Evolutionary conservation across 2,329 filamentous ascomycete genomes (phyloP), one percentile per base, ranked within the genome.

Genomic region (Didymella lethalis): DNA sequence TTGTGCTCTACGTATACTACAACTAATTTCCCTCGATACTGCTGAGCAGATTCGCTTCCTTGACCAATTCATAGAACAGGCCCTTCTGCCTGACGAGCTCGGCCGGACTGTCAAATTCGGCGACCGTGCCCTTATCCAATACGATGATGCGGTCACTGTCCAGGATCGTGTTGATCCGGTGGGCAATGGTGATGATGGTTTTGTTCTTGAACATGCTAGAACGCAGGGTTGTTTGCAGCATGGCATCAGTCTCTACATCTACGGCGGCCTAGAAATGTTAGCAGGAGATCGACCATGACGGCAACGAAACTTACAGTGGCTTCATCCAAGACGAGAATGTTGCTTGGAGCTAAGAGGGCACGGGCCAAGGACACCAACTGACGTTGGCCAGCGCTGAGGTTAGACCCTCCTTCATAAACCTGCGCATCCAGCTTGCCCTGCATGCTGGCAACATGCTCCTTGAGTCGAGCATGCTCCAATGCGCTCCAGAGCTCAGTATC

Each of bases 401-500:
- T 99, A 59, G 93, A 97, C 55, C 95, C 95, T 84, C 91, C 95
- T 90, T 99, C 96, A 70, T 96, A 85, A 64, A 99, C 89, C 75
- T 86, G 90, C 48, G 94, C 92, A 79, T 98, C 95, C 18, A 99
- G 85, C 67, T 93, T 91, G 64, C 93, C 93, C 44, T 90, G 86
- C 93, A 99, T 96, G 64, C 83, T 86, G 2, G 89, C 81, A 62
- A 99, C 86, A 79, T 98, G 91, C 62, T 97, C 93, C 78, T 95
- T 96, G 57, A 99, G 83, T 71, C 94, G 89, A 59, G 95, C 95
- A 79, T 98, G 94, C 76, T 97, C 93, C 63, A 97, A 83, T 61
- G 96, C 93, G 75, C 91, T 96, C 95, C 95, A 99, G 32, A 99
- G 83, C 75, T 98, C 95, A 5, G 93, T 97, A 78, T 99, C 96